Base-by-base conservation (phyloP, 768 basidiomycete genomes). In the Coprinopsis marcescibilis region DNA sequence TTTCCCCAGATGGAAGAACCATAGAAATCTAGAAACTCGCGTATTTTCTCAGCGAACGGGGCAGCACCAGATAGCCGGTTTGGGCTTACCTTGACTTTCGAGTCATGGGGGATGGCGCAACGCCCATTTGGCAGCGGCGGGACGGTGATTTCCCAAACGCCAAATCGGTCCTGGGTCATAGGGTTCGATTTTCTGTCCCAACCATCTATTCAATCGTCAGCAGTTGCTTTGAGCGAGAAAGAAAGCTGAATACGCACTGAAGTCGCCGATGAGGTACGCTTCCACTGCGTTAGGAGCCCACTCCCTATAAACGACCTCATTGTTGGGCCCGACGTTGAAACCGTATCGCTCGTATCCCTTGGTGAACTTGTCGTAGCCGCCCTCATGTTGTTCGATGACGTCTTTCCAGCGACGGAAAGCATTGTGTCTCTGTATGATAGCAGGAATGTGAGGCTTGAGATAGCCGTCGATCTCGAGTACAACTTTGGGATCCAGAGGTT, bases 271-370 rank as follows among this genome's bases (percentile, higher is more conserved):
- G 47, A 99, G 67, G 60, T 70, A 76, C 2, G 94, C 95, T 56
- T 85, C 83, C 36, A 58, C 68, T 14, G 87, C 94, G 55, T 88
- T 89, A 0, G 96, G 94, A 7, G 96, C 95, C 96, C 96, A 99
- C 63, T 99, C 96, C 56, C 89, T 75, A 65, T 98, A 98, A 6
- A 76, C 66, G 24, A 98, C 77, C 23, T 82, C 73, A 44, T 81
- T 83, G 48, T 84, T 76, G 29, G 67, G 60, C 32, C 70, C 72
- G 33, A 90, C 77, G 48, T 86, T 83, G 56, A 99, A 71, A 27
- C 95, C 95, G 60, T 80, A 81, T 56, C 73, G 79, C 52, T 80
- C 72, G 65, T 89, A 94, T 2, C 89, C 89, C 59, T 83, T 77
- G 4, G 86, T 84, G 63, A 90, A 90, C 14, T 69, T 67, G 23